These are phyloP conservation scores for Aspergillus ellipticus DNA, from an alignment of 495 filamentous ascomycete genomes.

Conservation along the genomic window DNA sequence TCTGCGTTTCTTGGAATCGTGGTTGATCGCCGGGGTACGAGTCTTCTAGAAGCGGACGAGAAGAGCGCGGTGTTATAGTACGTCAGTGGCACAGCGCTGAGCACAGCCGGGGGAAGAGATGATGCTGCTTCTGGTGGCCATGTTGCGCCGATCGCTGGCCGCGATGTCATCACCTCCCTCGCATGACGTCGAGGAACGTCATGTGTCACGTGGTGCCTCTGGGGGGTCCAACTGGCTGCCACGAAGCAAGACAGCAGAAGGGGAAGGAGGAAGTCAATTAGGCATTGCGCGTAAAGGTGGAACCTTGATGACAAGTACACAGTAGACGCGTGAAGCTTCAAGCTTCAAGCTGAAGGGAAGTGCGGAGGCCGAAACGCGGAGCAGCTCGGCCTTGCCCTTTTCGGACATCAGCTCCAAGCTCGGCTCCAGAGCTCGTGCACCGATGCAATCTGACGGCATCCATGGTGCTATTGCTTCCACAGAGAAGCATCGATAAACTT, in stretches of 20 bases:
- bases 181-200: conserved; percentile 23
- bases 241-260: not conserved
- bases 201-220: conserved; percentile 18
- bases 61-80: not conserved
- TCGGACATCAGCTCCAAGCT: too few species aligned
- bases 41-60: not conserved
- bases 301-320: too few species aligned
- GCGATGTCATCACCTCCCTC: conserved; percentile 14
- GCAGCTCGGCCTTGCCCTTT: too few species aligned
- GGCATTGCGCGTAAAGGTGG: not conserved
- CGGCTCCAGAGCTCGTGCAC: too few species aligned
- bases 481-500: too few species aligned
- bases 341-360: too few species aligned
- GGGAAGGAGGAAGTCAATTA: not conserved
- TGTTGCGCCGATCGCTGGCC: not conserved
- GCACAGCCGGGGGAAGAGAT: not conserved
- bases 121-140: not conserved
- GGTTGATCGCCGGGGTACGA: not conserved
- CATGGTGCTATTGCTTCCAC: too few species aligned
- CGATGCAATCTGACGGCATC: too few species aligned
- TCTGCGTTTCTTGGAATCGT: not conserved
- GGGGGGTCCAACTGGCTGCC: not conserved
- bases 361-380: too few species aligned
- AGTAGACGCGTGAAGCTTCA: too few species aligned
- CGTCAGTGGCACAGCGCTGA: not conserved